Conservation (phyloP, 2,329 filamentous ascomycete species). For the Phoma sp. region DNA sequence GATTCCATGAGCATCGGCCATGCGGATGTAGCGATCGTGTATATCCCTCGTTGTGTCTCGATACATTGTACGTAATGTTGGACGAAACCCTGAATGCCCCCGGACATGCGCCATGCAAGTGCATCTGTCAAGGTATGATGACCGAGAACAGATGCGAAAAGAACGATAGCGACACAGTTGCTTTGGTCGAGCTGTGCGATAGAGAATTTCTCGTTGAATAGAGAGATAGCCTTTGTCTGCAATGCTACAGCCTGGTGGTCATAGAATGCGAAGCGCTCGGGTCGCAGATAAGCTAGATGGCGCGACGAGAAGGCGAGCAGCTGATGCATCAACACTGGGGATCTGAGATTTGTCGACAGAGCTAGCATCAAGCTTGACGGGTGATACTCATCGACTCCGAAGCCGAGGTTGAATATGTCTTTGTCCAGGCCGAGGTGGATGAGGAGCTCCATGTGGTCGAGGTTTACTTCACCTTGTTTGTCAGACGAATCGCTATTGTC, state of each 20-base stretch:
- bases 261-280: constrained; percentile 24
- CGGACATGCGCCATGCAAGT: constrained; percentile 27
- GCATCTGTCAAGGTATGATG: constrained; percentile 47
- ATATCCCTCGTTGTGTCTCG: constrained; percentile 26
- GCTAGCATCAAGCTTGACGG: constrained; percentile 21
- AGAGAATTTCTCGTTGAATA: constrained; percentile 27
- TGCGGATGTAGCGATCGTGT: constrained; percentile 22
- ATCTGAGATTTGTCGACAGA: constrained; percentile 28
- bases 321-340: constrained; percentile 46
- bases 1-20: constrained; percentile 36
- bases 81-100: constrained; percentile 34
- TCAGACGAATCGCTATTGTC: neutral
- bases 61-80: constrained; percentile 39
- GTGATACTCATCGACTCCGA: constrained; percentile 21
- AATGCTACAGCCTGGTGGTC: constrained; percentile 30
- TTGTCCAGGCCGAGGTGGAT: constrained; percentile 34
- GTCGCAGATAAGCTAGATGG: constrained; percentile 40
- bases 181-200: constrained; percentile 21
- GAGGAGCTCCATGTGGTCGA: constrained; percentile 47
- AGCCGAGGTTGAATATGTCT: constrained; percentile 33
- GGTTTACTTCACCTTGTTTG: constrained; percentile 32
- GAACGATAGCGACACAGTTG: constrained; percentile 43
- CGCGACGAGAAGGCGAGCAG: constrained; percentile 48
- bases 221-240: constrained; percentile 42
- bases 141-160: constrained; percentile 45